phyloP scores from a whole-genome alignment of 2,329 filamentous ascomycete species.

The Alternaria gansuensis region DNA sequence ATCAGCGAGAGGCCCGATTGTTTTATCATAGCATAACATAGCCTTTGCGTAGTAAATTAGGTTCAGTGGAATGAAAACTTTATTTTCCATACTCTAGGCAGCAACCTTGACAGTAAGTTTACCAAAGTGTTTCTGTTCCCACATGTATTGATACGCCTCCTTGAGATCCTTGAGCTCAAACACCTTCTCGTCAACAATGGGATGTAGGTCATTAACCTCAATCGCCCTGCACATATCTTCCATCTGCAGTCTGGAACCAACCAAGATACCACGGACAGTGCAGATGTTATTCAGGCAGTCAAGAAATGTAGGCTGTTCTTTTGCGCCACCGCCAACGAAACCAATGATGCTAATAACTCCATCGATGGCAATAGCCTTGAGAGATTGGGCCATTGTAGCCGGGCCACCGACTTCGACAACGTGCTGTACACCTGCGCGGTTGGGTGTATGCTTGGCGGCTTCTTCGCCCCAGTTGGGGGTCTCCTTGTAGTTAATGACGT shows the following conservation, averaged over 20 bases:
- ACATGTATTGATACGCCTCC: constrained; percentile 61
- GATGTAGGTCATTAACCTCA: constrained; percentile 67
- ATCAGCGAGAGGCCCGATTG: neutral
- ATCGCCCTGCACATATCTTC: constrained; percentile 68
- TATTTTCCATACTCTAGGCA: constrained; percentile 10
- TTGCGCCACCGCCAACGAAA: constrained; percentile 62
- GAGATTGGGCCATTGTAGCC: constrained; percentile 62
- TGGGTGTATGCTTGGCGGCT: constrained; percentile 61
- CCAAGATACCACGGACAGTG: constrained; percentile 66
- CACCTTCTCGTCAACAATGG: constrained; percentile 66
- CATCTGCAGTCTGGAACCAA: constrained; percentile 65
- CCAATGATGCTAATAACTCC: constrained; percentile 65
- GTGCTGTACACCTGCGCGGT: constrained; percentile 66
- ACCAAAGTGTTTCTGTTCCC: constrained; percentile 58
- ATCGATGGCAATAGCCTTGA: constrained; percentile 64
- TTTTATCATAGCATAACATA: constrained; percentile 2
- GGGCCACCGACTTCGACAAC: constrained; percentile 73
- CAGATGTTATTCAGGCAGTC: constrained; percentile 60
- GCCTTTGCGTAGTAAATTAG: neutral
- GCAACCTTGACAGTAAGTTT: constrained; percentile 49
- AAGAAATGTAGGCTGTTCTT: constrained; percentile 62
- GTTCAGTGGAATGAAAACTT: neutral
- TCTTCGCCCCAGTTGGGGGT: constrained; percentile 64
- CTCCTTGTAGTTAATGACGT: constrained; percentile 66
- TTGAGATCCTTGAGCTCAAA: constrained; percentile 63